Evolutionary conservation across 495 filamentous ascomycete genomes (phyloP).

Genomic region (Neurospora terricola): DNA sequence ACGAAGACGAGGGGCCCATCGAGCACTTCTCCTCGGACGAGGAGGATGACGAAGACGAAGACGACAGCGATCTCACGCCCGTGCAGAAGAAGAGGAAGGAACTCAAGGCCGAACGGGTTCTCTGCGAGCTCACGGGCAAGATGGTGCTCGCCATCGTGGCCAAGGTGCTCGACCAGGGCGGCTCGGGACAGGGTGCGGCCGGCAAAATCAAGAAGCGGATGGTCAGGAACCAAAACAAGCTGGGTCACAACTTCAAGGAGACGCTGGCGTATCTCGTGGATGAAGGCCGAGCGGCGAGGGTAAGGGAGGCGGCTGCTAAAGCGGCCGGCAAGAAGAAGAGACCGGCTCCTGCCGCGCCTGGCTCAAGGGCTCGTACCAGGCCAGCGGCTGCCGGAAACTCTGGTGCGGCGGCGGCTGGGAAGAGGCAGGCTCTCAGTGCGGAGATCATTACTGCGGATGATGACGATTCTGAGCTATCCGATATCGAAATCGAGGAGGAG

Average conservation of each 20-base stretch:
- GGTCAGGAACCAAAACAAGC: constrained; percentile 50
- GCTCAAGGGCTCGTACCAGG: not conserved
- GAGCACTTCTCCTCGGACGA: constrained; percentile 40
- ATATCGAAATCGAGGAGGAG: constrained; percentile 41
- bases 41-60: constrained; percentile 48
- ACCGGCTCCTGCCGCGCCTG: constrained; percentile 21
- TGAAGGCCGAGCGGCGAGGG: constrained; percentile 29
- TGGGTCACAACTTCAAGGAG: constrained; percentile 69
- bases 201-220: constrained; percentile 56
- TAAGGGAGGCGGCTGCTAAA: not conserved
- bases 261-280: constrained; percentile 66
- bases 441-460: constrained; percentile 39
- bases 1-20: constrained; percentile 56
- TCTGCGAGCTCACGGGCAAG: constrained; percentile 78
- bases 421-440: constrained; percentile 32
- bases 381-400: not conserved
- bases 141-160: constrained; percentile 70
- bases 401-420: not conserved
- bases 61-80: constrained; percentile 44
- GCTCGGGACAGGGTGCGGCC: constrained; percentile 28
- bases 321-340: constrained; percentile 29
- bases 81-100: constrained; percentile 47
- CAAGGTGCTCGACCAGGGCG: constrained; percentile 56
- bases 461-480: constrained; percentile 37
- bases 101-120: constrained; percentile 64